These are phyloP conservation scores for Cystofilobasidium macerans DNA, from an alignment of 768 basidiomycete genomes.

Conservation along the genomic window DNA sequence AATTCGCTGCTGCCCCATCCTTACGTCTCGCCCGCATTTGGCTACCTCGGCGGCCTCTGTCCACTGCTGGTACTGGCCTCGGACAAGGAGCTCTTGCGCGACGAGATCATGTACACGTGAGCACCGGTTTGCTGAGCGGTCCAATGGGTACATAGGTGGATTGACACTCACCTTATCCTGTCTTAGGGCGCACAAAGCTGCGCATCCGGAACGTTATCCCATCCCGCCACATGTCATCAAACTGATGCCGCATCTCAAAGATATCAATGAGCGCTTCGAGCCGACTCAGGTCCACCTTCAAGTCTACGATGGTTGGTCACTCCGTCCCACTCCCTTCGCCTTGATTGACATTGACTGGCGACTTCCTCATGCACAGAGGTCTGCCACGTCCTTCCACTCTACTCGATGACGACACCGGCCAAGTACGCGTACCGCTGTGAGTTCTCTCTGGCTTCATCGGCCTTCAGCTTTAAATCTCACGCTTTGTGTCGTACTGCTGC, in stretches of 20 bases:
- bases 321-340: not conserved
- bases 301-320: conserved; percentile 63
- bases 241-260: conserved; percentile 36
- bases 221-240: conserved; percentile 47
- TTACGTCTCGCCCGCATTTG: conserved; percentile 64
- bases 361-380: conserved; percentile 12
- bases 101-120: conserved; percentile 24
- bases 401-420: conserved; percentile 26
- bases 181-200: conserved; percentile 70
- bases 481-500: too few relatives aligned
- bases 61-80: conserved; percentile 54
- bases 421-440: conserved; percentile 27
- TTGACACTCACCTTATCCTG: not conserved
- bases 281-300: conserved; percentile 80
- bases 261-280: conserved; percentile 37
- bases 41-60: conserved; percentile 78
- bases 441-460: too few relatives aligned
- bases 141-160: not conserved
- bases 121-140: not conserved
- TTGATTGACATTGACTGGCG: not conserved
- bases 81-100: conserved; percentile 26
- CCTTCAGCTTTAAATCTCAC: too few relatives aligned
- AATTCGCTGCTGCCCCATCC: conserved; percentile 48
- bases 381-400: conserved; percentile 26
- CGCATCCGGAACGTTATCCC: conserved; percentile 64